Percentiles rank a stretch among this genome's conserved stretches.
These are phyloP conservation scores for Nemania sp. DNA, from an alignment of 2,329 filamentous ascomycete genomes.

Conservation along the genomic window DNA sequence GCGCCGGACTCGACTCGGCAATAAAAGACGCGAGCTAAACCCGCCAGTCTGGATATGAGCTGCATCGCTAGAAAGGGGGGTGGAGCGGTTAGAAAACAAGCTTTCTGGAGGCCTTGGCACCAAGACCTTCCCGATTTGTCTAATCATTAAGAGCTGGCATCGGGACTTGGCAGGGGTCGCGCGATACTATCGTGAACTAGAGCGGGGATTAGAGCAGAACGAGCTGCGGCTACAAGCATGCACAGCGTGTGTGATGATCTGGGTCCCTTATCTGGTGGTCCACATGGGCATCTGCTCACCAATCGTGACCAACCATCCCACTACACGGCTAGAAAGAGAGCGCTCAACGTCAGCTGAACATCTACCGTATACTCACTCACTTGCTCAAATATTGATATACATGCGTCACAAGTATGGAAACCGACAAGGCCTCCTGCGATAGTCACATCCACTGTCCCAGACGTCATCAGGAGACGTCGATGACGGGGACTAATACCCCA, in stretches of 20 bases:
- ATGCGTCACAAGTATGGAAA: no score
- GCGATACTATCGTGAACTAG: background rate
- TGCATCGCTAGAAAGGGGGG: background rate
- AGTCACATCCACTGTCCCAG: background rate
- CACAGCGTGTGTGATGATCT: background rate
- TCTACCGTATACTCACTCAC: conserved; percentile 2
- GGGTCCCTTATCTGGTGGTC: background rate
- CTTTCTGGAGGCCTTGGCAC: conserved; percentile 17
- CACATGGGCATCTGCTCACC: conserved; percentile 10
- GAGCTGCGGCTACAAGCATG: no score
- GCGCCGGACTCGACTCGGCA: background rate
- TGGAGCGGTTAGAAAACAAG: conserved; percentile 14
- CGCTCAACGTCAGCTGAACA: conserved; percentile 4
- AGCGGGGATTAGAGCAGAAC: background rate
- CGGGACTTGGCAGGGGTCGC: conserved; percentile 19
- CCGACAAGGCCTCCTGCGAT: no score
- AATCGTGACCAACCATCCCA: conserved; percentile 13
- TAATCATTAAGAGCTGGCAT: conserved; percentile 3
- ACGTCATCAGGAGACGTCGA: conserved; percentile 16
- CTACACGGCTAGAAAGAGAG: conserved; percentile 4
- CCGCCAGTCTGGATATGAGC: conserved; percentile 1
- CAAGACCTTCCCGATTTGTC: conserved; percentile 21
- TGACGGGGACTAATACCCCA: conserved; percentile 13
- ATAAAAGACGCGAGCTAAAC: conserved; percentile 7
- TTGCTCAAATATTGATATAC: background rate